Evolutionary conservation across 129 eudicot genomes (phyloP).

Genomic region (Chrysanthemum seticuspe): DNA sequence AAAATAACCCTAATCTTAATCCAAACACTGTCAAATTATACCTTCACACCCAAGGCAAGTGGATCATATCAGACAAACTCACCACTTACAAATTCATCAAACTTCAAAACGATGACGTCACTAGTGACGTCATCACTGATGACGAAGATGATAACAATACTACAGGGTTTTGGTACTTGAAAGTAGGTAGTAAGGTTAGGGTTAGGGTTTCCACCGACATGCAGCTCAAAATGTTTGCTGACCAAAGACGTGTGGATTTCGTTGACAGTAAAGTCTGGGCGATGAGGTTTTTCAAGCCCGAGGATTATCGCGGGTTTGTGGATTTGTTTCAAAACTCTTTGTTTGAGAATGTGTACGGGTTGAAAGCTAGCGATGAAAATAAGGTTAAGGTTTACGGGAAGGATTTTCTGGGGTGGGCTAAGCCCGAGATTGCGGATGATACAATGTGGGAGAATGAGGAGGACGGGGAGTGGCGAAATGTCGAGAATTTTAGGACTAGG

Average conservation of each 20-base stretch:
- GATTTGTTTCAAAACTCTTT: conserved; percentile 66
- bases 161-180: conserved; percentile 61
- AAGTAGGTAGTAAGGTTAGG: conserved; percentile 65
- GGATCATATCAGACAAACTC: conserved; percentile 67
- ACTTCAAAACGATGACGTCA: conserved; percentile 22
- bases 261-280: conserved; percentile 90
- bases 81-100: conserved; percentile 49
- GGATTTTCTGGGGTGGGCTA: conserved; percentile 84
- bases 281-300: conserved; percentile 58
- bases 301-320: conserved; percentile 64
- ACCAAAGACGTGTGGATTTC: conserved; percentile 87
- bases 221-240: conserved; percentile 91
- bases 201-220: conserved; percentile 77
- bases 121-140: conserved; percentile 23
- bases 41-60: conserved; percentile 73
- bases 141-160: too few relatives aligned
- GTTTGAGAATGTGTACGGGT: conserved; percentile 87
- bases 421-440: conserved; percentile 84
- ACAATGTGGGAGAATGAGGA: conserved; percentile 89
- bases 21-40: conserved; percentile 66
- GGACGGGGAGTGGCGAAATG: conserved; percentile 53
- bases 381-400: conserved; percentile 83
- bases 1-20: background rate
- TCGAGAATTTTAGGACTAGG: conserved; percentile 31
- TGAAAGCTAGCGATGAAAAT: conserved; percentile 72